Evolutionary conservation across 2,329 filamentous ascomycete genomes (phyloP).

Genomic region (Chlorencoelia australis): DNA sequence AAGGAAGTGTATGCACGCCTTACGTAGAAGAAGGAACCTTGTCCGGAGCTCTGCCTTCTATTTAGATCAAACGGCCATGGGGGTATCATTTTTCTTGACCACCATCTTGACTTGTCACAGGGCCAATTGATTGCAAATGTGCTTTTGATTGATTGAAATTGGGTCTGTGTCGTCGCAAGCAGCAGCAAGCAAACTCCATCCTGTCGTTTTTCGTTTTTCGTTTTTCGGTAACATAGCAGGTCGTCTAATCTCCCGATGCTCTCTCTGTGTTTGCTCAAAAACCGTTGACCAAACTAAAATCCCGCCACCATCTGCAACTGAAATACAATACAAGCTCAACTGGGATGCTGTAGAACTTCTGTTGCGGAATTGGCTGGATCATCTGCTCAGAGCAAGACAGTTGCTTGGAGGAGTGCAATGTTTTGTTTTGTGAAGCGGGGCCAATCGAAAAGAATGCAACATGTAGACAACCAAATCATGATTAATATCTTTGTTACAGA

Average conservation of each 20-base stretch:
- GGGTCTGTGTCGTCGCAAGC: too few relatives aligned
- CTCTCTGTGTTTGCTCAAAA: conserved; percentile 16
- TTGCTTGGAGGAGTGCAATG: conserved; percentile 17
- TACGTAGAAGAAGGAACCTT: too few relatives aligned
- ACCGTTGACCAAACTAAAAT: conserved; percentile 9
- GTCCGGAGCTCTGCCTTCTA: conserved; percentile 1
- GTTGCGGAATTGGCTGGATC: conserved; percentile 13
- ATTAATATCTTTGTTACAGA: too few relatives aligned
- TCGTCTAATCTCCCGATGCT: too few relatives aligned
- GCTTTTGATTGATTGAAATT: too few relatives aligned
- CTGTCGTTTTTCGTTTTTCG: conserved; percentile 5
- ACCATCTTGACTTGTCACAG: conserved; percentile 9
- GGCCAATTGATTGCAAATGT: conserved; percentile 4
- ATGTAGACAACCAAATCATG: conserved; percentile 4
- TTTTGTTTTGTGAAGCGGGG: conserved; percentile 9
- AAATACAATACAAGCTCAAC: conserved; percentile 3
- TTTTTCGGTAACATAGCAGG: too few relatives aligned
- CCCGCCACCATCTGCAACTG: conserved; percentile 16
- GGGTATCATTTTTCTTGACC: conserved; percentile 9
- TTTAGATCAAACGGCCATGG: conserved; percentile 2
- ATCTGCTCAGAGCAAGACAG: conserved; percentile 11
- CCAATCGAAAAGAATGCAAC: conserved; percentile 8
- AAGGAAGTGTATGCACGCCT: conserved; percentile 12
- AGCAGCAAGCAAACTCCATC: conserved; percentile 16
- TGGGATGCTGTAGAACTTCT: conserved; percentile 15